Base-by-base conservation (phyloP, 1,139 yeast genomes). In the Kodamaea plutei region DNA sequence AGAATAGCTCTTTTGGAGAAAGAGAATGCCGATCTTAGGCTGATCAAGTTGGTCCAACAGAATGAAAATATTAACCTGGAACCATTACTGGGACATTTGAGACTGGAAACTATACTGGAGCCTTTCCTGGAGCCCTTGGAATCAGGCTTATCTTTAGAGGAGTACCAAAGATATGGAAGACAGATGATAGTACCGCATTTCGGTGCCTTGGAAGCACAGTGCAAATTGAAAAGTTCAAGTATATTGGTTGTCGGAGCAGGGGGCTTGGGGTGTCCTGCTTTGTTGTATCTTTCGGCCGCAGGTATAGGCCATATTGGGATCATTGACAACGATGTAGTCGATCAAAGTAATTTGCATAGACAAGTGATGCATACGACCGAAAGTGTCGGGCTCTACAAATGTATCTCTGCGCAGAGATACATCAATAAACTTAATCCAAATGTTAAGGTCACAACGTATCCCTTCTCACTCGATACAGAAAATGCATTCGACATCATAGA, bases 171-270 rank as follows among this genome's bases (percentile, higher is more conserved):
- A 15, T 93, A 93, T 56, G 98, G 99, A 3, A 72, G 99, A 36
- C 98, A 93, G 52, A 82, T 93, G 89, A 79, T 89, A 22, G 96
- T 91, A 1, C 93, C 95, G 0, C 79, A 73, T 35, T 62, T 83
- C 40, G 88, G 89, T 1, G 54, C 79, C 7, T 43, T 61, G 18
- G 34, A 48, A 2, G 67, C 76, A 8, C 98, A 93, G 51, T 38
- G 69, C 4, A 61, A 57, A 28, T 58, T 93, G 29, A 79, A 79
- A 44, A 43, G 54, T 0, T 40, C 91, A 2, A 72, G 64, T 28
- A 72, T 88, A 0, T 58, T 91, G 19, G 91, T 93, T 0, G 70
- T 93, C 6, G 99, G 99, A 1, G 96, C 96, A 0, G 99, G 98
- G 8, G 99, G 99, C 0, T 66, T 93, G 8, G 98, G 98, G 0